phyloP scores from a whole-genome alignment of 1,284 basidiomycete species.

The Phlebopus sp. region DNA sequence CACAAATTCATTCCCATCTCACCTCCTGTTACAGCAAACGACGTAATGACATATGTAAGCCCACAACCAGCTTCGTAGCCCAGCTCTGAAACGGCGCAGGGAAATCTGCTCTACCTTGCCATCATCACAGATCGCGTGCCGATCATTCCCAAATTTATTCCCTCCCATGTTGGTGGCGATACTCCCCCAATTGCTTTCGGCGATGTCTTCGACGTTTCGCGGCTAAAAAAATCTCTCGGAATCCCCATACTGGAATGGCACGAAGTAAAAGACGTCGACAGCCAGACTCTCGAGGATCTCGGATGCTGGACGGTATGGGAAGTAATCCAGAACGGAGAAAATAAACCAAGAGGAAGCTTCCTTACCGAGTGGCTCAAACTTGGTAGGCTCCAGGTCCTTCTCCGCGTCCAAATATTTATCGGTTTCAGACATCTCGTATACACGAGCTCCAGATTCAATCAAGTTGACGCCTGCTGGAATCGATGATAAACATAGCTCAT shows the following conservation, averaged over 20 bases:
- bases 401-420: not conserved
- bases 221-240: conserved; percentile 40
- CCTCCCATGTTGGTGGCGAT: conserved; percentile 57
- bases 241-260: conserved; percentile 54
- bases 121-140: conserved; percentile 62
- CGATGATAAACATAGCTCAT: conserved; percentile 39
- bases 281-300: conserved; percentile 47
- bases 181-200: conserved; percentile 47
- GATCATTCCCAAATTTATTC: conserved; percentile 61
- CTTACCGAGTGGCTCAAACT: conserved; percentile 47
- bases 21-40: conserved; percentile 50
- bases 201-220: conserved; percentile 50
- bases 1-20: not conserved
- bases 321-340: conserved; percentile 44
- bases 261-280: conserved; percentile 46
- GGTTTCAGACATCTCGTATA: conserved; percentile 47
- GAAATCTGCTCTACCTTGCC: conserved; percentile 67
- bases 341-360: conserved; percentile 44
- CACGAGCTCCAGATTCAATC: conserved; percentile 41
- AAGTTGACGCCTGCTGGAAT: conserved; percentile 37
- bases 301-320: conserved; percentile 74
- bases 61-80: not conserved
- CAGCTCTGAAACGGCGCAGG: conserved; percentile 32
- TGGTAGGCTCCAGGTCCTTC: conserved; percentile 35
- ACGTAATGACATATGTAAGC: conserved; percentile 63